Evolutionary conservation across 2,329 filamentous ascomycete genomes (phyloP), one percentile per base, ranked within the genome.

Genomic region (Emericellopsis atlantica): DNA sequence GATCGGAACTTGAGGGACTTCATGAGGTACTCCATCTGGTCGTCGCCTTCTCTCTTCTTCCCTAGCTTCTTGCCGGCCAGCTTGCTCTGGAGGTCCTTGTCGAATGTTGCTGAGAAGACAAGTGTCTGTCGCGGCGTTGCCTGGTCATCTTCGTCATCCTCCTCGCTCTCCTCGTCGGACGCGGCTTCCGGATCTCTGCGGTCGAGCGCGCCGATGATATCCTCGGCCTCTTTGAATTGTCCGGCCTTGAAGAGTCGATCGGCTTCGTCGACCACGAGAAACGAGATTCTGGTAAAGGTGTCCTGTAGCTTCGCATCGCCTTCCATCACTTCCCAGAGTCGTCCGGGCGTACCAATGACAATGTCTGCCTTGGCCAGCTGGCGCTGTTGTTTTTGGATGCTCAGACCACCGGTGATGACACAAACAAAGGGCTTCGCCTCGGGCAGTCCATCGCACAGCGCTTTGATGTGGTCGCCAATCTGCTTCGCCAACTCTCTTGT

Each of bases 91-190:
- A 98, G 65, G 1, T 81, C 81, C 54, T 89, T 90, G 56, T 94
- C 84, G 59, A 98, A 95, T 0, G 92, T 98, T 0, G 92, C 92
- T 0, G 92, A 96, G 60, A 98, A 98, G 16, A 98, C 87, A 0
- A 98, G 73, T 0, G 89, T 96, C 56, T 98, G 92, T 33, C 90
- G 69, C 0, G 67, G 66, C 14, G 66, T 62, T 2, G 67, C 62
- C 29, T 66, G 60, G n/a, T 67, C 64, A 2, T 67, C 64, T 26
- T 64, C 63, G 2, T 69, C 68, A 6, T 68, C 62, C 1, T 64
- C 58, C 6, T 69, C 67, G 4, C 71, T 66, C 3, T 64, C 63
- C 2, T 69, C 68, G 6, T 68, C 62, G 1, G 64, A 58, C 6
- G 69, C 67, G 18, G 72, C 68, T 15, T 74, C 69, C 2, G 85